Conservation (phyloP, 2,329 filamentous ascomycete species). For the Aspergillus cejpii region DNA sequence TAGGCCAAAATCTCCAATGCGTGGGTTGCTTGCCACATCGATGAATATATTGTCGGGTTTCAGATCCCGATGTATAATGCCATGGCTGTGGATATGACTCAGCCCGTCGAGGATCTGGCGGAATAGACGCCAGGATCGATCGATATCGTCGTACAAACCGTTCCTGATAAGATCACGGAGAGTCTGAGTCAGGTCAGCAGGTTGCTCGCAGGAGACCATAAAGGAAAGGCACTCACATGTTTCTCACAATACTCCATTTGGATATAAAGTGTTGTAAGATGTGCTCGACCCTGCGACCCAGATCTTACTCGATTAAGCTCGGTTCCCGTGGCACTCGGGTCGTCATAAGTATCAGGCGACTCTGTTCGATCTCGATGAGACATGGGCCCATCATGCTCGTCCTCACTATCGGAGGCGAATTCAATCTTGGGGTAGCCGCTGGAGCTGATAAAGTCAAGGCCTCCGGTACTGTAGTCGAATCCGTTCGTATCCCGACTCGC, state of each 20-base stretch:
- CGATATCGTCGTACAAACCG: slow-evolving; percentile 63
- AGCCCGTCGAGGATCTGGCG: slow-evolving; percentile 86
- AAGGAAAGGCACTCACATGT: slow-evolving; percentile 48
- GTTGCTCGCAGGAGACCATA: background rate
- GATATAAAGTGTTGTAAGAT: slow-evolving; percentile 78
- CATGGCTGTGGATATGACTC: slow-evolving; percentile 79
- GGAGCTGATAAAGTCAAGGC: slow-evolving; percentile 89
- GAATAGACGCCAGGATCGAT: slow-evolving; percentile 84
- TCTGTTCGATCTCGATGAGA: slow-evolving; percentile 30
- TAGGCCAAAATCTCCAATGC: slow-evolving; percentile 93
- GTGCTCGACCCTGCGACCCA: slow-evolving; percentile 47
- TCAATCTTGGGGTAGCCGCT: slow-evolving; percentile 69
- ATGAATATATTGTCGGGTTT: slow-evolving; percentile 99
- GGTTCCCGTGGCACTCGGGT: slow-evolving; percentile 24
- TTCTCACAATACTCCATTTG: slow-evolving; percentile 99
- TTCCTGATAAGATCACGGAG: slow-evolving; percentile 79
- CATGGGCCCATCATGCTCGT: slow-evolving; percentile 36
- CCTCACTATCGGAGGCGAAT: slow-evolving; percentile 56
- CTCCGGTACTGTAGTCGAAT: slow-evolving; percentile 66
- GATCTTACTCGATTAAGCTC: slow-evolving; percentile 41
- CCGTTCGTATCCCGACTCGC: slow-evolving; percentile 22
- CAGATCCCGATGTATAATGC: slow-evolving; percentile 90
- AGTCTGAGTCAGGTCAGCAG: slow-evolving; percentile 48
- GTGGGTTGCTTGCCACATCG: slow-evolving; percentile 79
- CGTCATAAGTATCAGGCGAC: slow-evolving; percentile 19